Conservation (phyloP, 108 stramenopile genomes). For the Cylindrotheca fusiformis region DNA sequence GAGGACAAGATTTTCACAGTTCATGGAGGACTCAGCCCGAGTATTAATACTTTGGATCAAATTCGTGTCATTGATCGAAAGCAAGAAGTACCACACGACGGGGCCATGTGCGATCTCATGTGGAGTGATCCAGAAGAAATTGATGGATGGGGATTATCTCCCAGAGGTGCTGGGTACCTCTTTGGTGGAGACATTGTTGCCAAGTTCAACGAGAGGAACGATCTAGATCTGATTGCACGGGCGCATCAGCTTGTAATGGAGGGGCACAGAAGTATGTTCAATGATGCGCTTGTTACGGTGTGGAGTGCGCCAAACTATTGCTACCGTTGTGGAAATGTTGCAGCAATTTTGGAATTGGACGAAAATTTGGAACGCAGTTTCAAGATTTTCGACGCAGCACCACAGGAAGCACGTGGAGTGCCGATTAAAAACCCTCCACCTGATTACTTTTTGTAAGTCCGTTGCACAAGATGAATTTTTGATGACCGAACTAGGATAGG, state of each 20-base stretch:
- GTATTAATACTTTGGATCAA: constrained; percentile 95
- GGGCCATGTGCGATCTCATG: constrained; percentile 99
- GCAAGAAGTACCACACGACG: constrained; percentile 99
- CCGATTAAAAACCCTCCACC: constrained; percentile 94
- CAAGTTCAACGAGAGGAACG: constrained; percentile 95
- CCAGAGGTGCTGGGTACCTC: constrained; percentile 98
- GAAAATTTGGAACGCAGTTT: constrained; percentile 91
- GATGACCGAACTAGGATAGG: too few species aligned
- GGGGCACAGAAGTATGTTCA: constrained; percentile 94
- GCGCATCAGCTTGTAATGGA: constrained; percentile 99
- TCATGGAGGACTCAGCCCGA: constrained; percentile 94
- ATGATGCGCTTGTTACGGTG: constrained; percentile 94
- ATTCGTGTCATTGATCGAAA: constrained; percentile 98
- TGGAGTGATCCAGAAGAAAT: constrained; percentile 99
- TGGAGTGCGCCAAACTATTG: constrained; percentile 99
- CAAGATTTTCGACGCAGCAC: constrained; percentile 97
- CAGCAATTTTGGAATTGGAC: constrained; percentile 96
- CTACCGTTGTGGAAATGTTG: constrained; percentile 97
- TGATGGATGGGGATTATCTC: constrained; percentile 95
- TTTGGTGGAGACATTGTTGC: constrained; percentile 97
- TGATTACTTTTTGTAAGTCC: constrained; percentile 97
- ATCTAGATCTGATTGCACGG: constrained; percentile 90
- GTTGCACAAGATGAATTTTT: too few species aligned
- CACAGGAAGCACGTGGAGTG: constrained; percentile 94
- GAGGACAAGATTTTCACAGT: constrained; percentile 97